Percentiles rank a stretch among this genome's conserved stretches.
Evolutionary conservation across 495 filamentous ascomycete genomes (phyloP).

Genomic region (Ascobolus immersus): DNA sequence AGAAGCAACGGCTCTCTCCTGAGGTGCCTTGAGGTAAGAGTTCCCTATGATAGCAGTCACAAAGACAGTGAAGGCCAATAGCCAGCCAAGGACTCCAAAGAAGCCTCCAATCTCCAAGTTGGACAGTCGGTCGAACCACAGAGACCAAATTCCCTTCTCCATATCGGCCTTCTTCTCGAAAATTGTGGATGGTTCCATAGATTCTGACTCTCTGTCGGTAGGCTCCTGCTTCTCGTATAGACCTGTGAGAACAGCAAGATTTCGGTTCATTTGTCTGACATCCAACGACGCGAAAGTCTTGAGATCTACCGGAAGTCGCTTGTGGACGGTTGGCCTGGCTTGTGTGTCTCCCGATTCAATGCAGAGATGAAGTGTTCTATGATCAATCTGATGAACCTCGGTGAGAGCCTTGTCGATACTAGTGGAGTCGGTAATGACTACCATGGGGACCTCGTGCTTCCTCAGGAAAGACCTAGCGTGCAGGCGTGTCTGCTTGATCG

Average conservation of each 20-base stretch:
- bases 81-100: no score
- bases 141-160: no score
- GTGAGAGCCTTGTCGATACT: conserved; percentile 21
- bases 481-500: conserved; percentile 25
- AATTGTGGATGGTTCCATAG: no score
- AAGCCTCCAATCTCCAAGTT: no score
- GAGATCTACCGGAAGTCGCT: conserved; percentile 45
- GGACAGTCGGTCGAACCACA: no score
- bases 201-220: no score
- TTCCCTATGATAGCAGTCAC: no score
- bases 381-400: conserved; percentile 25
- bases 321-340: conserved; percentile 25
- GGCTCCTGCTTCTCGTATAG: no score
- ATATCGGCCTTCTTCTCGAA: no score
- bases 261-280: conserved; percentile 46
- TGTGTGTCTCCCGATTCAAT: conserved; percentile 33
- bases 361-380: conserved; percentile 37
- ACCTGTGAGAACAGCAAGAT: conserved; percentile 40
- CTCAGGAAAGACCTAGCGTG: conserved; percentile 36
- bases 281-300: conserved; percentile 47
- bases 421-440: conserved; percentile 39
- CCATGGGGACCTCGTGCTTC: conserved; percentile 36
- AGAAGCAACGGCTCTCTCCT: no score
- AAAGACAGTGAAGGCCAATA: no score
- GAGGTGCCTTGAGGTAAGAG: no score